Evolutionary conservation across 257 asterid genomes (phyloP).

Genomic region (Solanum ossicruentum): DNA sequence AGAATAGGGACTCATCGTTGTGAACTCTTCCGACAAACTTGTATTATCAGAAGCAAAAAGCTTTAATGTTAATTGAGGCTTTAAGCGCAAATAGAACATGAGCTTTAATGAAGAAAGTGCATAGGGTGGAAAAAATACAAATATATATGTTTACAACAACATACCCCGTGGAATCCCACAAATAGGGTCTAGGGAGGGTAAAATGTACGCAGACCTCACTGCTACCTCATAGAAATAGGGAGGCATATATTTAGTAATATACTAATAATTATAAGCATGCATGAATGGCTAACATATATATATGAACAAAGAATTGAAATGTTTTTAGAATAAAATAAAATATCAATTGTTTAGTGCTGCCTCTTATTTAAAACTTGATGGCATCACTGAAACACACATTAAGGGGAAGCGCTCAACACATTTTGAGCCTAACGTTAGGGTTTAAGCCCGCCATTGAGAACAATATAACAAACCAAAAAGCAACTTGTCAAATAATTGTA

Average conservation of each 20-base stretch:
- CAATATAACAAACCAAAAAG: not conserved
- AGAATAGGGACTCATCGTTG: not conserved
- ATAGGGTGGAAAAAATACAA: not conserved
- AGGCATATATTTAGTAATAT: not conserved
- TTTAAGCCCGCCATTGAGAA: not conserved
- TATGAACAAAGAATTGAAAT: not conserved
- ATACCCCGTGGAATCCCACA: too few species aligned
- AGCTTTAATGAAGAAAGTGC: not conserved
- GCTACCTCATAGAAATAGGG: too few species aligned
- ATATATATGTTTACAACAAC: not conserved
- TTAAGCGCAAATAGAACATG: not conserved
- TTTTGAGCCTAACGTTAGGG: not conserved
- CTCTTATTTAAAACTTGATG: not conserved
- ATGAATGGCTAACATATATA: not conserved
- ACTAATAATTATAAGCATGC: not conserved
- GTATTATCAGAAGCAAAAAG: not conserved
- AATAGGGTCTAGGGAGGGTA: too few species aligned
- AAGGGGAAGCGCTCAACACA: not conserved
- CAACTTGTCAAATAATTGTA: not conserved
- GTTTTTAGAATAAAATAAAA: not conserved
- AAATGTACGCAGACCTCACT: too few species aligned
- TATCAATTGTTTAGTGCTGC: not conserved
- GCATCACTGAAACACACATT: not conserved
- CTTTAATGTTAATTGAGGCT: too few species aligned
- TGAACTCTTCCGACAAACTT: not conserved